Evolutionary conservation across 805 yeast genomes (phyloP).

Genomic region (Ogataea nitratoaversa): DNA sequence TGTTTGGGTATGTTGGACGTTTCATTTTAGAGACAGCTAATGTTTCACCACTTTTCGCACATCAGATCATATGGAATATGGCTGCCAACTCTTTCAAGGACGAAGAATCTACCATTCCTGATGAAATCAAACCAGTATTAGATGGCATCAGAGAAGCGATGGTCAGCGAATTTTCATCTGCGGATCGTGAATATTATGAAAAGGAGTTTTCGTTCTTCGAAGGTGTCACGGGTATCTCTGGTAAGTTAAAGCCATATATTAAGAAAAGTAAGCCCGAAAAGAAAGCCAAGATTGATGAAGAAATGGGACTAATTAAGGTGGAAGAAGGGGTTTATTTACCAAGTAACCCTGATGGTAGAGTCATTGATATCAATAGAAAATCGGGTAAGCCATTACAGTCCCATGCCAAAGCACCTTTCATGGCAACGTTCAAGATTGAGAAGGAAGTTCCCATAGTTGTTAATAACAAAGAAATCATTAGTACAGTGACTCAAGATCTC

Average conservation of each 20-base stretch:
- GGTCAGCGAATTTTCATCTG: constrained; percentile 53
- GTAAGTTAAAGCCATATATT: constrained; percentile 90
- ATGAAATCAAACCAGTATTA: constrained; percentile 74
- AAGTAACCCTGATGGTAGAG: constrained; percentile 93
- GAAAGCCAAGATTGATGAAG: constrained; percentile 93
- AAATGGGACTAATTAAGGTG: constrained; percentile 74
- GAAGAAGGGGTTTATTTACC: constrained; percentile 88
- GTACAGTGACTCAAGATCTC: constrained; percentile 41
- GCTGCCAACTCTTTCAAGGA: constrained; percentile 87
- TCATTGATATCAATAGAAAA: constrained; percentile 84
- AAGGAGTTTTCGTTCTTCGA: constrained; percentile 85
- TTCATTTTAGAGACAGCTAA: constrained; percentile 90
- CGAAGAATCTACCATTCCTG: constrained; percentile 80
- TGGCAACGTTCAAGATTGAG: constrained; percentile 89
- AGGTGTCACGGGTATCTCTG: constrained; percentile 90
- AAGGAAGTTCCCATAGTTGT: constrained; percentile 48
- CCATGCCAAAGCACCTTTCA: constrained; percentile 97
- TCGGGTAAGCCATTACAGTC: constrained; percentile 95
- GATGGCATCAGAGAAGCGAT: constrained; percentile 68
- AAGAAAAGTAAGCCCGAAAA: constrained; percentile 94
- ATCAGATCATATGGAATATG: constrained; percentile 98
- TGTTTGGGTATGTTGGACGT: constrained; percentile 78
- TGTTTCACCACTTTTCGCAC: constrained; percentile 88
- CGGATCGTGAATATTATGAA: constrained; percentile 66
- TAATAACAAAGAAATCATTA: constrained; percentile 31